A percentile compares a stretch with the other conserved stretches of the same genome.
phyloP scores from a whole-genome alignment of 805 yeast species.

The Kodamaea kaohsiungensis region DNA sequence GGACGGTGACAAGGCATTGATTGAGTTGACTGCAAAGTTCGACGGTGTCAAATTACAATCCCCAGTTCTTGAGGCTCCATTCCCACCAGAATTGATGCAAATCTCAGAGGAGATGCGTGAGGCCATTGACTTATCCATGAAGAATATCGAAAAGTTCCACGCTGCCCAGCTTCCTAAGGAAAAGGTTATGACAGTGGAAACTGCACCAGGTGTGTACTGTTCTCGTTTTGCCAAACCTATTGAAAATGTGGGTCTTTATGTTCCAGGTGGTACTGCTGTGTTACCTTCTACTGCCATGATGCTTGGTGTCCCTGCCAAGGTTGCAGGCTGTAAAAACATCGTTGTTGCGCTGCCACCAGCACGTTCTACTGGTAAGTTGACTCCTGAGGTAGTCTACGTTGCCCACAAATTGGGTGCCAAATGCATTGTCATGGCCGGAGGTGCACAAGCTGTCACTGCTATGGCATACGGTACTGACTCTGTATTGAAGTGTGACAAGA shows the following conservation, averaged over 20 bases:
- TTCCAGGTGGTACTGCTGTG: conserved; percentile 99
- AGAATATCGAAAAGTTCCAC: conserved; percentile 89
- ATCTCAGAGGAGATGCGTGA: conserved; percentile 71
- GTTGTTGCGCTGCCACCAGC: conserved; percentile 92
- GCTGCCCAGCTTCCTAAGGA: conserved; percentile 80
- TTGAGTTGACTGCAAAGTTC: conserved; percentile 89
- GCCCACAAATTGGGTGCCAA: conserved; percentile 95
- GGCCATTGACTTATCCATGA: conserved; percentile 88
- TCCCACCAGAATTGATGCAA: conserved; percentile 72
- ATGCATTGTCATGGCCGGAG: conserved; percentile 92
- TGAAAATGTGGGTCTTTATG: conserved; percentile 90
- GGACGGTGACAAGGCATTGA: conserved; percentile 82
- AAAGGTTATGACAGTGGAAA: conserved; percentile 79
- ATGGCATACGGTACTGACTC: conserved; percentile 97
- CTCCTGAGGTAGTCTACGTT: conserved; percentile 97
- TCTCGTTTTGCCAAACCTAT: conserved; percentile 95
- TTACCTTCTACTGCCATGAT: conserved; percentile 96
- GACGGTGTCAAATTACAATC: conserved; percentile 74
- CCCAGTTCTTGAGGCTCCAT: conserved; percentile 87
- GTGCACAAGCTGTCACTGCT: conserved; percentile 99
- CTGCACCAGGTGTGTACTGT: conserved; percentile 91
- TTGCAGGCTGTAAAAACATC: conserved; percentile 94
- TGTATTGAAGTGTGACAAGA: conserved; percentile 92
- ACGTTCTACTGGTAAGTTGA: conserved; percentile 83
- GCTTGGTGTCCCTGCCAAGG: conserved; percentile 98